These are phyloP conservation scores for Aulographum hederae DNA, from an alignment of 2,329 filamentous ascomycete species.

Conservation along the genomic window DNA sequence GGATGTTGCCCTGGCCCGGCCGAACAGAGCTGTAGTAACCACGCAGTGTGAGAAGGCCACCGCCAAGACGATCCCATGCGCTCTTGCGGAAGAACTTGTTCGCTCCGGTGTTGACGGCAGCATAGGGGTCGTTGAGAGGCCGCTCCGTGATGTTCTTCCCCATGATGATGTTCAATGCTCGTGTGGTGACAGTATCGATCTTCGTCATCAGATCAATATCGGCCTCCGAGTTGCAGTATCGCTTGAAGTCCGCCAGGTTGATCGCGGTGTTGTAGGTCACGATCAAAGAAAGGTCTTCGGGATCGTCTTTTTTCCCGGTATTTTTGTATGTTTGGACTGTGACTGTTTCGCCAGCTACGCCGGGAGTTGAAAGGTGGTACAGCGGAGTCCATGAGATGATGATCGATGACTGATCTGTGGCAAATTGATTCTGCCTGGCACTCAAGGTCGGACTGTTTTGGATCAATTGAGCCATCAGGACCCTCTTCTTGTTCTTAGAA, in stretches of 20 bases:
- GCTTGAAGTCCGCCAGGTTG: not conserved
- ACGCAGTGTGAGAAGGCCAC: not conserved
- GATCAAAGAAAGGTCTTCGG: too few relatives aligned
- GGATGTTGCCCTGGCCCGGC: slow-evolving; percentile 34
- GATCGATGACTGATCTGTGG: not conserved
- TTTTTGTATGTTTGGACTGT: not conserved
- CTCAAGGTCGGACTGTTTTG: not conserved
- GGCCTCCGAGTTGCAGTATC: not conserved
- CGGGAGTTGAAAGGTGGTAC: not conserved
- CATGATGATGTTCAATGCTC: not conserved
- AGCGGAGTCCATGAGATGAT: not conserved
- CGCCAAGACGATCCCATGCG: not conserved
- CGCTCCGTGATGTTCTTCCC: not conserved
- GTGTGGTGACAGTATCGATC: too few relatives aligned
- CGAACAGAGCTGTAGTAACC: slow-evolving; percentile 46
- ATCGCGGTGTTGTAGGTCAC: not conserved
- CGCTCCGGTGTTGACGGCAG: not conserved
- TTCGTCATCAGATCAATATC: too few relatives aligned
- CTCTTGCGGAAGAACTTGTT: not conserved
- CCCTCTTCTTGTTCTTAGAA: not conserved
- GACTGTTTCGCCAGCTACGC: not conserved
- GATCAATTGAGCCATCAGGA: not conserved
- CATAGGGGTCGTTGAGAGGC: not conserved
- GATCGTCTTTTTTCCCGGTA: too few relatives aligned
- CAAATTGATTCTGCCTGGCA: not conserved